Evolutionary conservation across 345 rosid genomes (phyloP).

Genomic region (Eucalyptus marginata): DNA sequence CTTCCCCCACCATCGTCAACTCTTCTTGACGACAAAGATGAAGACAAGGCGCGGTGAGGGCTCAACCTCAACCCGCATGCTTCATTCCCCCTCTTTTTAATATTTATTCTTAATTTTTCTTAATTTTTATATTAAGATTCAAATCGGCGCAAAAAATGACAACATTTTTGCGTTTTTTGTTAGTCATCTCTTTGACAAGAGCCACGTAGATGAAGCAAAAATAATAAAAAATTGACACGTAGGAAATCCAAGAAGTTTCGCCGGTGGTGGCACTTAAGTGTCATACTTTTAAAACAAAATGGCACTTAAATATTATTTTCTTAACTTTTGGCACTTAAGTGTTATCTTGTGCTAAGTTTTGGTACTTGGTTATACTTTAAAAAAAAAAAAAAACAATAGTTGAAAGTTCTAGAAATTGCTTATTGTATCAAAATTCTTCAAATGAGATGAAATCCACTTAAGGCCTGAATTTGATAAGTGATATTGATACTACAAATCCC

Average conservation of each 20-base stretch:
- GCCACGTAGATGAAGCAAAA: accelerated
- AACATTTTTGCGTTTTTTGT: accelerated
- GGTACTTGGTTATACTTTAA: accelerated
- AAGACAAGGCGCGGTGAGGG: too few relatives aligned
- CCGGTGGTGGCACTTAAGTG: too few relatives aligned
- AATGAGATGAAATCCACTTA: not conserved
- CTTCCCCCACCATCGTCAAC: accelerated
- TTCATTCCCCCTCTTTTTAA: accelerated
- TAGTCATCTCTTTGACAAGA: accelerated
- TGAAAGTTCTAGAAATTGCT: not conserved
- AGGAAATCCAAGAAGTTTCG: too few relatives aligned
- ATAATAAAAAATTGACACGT: too few relatives aligned
- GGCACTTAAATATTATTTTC: too few relatives aligned
- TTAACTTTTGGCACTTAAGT: too few relatives aligned
- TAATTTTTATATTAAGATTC: too few relatives aligned
- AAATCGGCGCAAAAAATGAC: too few relatives aligned
- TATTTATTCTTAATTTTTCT: too few relatives aligned
- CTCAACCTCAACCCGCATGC: accelerated
- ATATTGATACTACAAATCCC: not conserved
- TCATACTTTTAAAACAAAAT: too few relatives aligned
- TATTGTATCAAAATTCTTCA: not conserved
- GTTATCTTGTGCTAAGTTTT: accelerated
- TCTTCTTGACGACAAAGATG: too few relatives aligned
- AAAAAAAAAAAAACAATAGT: not conserved
- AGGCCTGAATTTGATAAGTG: not conserved